Evolutionary conservation across 176 grass and related monocot genomes (phyloP), one percentile per base, ranked within the genome.

Genomic region (Aegilops speltoides): DNA sequence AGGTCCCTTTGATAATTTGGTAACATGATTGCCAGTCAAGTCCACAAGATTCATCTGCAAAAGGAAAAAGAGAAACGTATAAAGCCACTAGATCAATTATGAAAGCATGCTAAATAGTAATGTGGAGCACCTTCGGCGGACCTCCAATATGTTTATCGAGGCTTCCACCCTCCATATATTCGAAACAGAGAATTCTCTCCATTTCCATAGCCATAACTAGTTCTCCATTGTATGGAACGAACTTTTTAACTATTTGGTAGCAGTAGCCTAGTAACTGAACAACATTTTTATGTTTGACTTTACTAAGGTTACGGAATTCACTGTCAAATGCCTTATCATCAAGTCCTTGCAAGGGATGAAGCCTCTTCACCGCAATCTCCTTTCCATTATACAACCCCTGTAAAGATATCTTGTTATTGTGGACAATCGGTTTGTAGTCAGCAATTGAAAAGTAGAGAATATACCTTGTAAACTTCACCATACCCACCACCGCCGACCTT

Each of bases 1-100:
- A 79, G 20, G 8, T 79, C 19, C 77, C 77, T 79, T 38, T 79
- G 23, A 79, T 79, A 40, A 79, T 64, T 26, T 10, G 40, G 22
- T 64, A 79, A 62, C 56, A 4, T 79, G 5, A 50, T 25, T 38
- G 72, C 72, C 72, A 75, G 41, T 75, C 72, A 75, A 75, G 40
- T 28, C 20, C 33, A 64, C 60, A 16, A 25, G 34, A 25, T 64
- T 79, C n/a, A 28, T 79, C 57, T 79, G 57, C 77, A 40, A 26
- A 64, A 20, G 22, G 40, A 41, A 79, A 62, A 20, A 25, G 20
- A 79, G 40, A 79, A 13, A 23, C 6, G 2, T 64, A 62, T 26
- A 5, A 17, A 28, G 4, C 10, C 10, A 45, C 41, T 11, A 45
- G 10, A 45, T 45, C 8, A 45, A 10, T 45, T 12, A 45, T 45